Base-by-base conservation (phyloP, 257 asterid genomes). In the Nicotiana paniculata region DNA sequence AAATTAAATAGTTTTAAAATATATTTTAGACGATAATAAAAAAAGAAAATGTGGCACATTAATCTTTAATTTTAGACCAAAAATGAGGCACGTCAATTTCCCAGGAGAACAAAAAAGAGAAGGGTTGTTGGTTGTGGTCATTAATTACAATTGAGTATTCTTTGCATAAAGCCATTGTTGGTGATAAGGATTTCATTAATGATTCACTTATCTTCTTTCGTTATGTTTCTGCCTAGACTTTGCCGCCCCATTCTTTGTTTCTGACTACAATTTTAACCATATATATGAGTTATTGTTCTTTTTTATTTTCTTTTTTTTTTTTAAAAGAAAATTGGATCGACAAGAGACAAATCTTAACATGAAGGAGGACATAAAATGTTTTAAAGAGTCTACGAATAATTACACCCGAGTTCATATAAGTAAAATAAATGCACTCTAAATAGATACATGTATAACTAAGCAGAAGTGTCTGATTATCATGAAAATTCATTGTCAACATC, bases 121-220 rank as follows among this genome's bases (percentile, higher is more conserved):
- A 13, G 16, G 28, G 70, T 28, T 30, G 80, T 75, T 75, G 9
- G 80, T 75, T 75, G 80, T 75, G 80, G 30, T 51, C 80, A 75
- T 75, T 75, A 51, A 75, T 75, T 17, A 6, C 43, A 13, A 74
- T 74, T 11, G 33, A 24, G 24, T 46, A 39, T 48, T 74, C 16
- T 15, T 75, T 26, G 18, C 46, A 75, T 51, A 51, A 51, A 75
- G 63, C 10, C 80, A 75, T 28, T 51, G 0, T 75, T 75, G 26
- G 13, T 26, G 63, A 67, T 67, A 67, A 10, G 13, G 15, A 74
- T 48, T 74, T 74, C 46, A 51, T 75, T 51, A 51, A 75, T 75
- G 63, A 75, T 75, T 75, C 55, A 7, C 79, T 48, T 13, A 43
- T 24, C 62, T 48, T 74, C 24, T 74, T 74, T 26, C 39, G 7